Percentiles rank a stretch among this genome's conserved stretches.
Evolutionary conservation across 2,329 filamentous ascomycete species (phyloP).

Genomic region (Fusarium verticillioides): DNA sequence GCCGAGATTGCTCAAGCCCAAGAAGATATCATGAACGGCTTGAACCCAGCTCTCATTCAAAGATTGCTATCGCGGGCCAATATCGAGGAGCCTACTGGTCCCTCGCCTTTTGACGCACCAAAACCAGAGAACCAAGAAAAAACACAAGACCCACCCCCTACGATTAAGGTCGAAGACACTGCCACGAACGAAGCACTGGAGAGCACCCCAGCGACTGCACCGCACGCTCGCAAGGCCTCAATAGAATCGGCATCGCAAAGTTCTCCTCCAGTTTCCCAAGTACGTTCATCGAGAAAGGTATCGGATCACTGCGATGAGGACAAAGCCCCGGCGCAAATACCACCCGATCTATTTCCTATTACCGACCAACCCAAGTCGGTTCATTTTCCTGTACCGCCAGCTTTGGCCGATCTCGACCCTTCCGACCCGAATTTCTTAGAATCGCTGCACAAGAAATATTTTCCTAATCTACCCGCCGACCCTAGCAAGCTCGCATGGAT

Average conservation of each 20-base stretch:
- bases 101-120: conserved; percentile 56
- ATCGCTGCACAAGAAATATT: conserved; percentile 91
- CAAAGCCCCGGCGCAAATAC: conserved; percentile 54
- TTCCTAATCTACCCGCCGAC: conserved; percentile 86
- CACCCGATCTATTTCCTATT: conserved; percentile 56
- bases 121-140: conserved; percentile 28
- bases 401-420: conserved; percentile 81
- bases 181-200: conserved; percentile 18
- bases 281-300: conserved; percentile 43
- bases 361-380: conserved; percentile 55
- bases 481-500: conserved; percentile 92
- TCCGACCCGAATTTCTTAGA: conserved; percentile 83
- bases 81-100: conserved; percentile 70
- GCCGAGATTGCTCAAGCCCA: conserved; percentile 85
- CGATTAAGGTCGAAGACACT: conserved; percentile 52
- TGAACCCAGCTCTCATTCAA: conserved; percentile 81
- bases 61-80: conserved; percentile 80
- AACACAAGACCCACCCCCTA: conserved; percentile 37
- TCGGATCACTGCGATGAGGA: conserved; percentile 55
- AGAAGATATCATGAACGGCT: conserved; percentile 79
- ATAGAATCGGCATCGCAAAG: not conserved
- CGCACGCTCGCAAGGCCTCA: not conserved
- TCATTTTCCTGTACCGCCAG: conserved; percentile 70
- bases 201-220: not conserved
- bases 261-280: not conserved